Evolutionary conservation across 192 early-diverging fungal species (phyloP).

Genomic region (Gryganskiella cystojenkinii): DNA sequence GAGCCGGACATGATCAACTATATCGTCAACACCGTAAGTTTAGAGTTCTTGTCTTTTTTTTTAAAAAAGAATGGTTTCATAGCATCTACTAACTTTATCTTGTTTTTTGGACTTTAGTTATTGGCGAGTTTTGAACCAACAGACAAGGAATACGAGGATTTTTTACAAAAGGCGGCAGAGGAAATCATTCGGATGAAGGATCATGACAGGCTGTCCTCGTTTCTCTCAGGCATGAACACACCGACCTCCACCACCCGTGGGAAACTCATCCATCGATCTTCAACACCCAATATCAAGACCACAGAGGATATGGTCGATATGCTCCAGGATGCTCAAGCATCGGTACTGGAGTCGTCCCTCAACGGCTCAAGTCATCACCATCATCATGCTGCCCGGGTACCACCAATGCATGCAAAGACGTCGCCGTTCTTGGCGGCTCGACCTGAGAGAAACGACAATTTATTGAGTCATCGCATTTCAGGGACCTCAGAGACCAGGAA

Average conservation of each 20-base stretch:
- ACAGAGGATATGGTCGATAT: slow-evolving; percentile 46
- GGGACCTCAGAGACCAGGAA: neutral
- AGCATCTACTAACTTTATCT: too few species aligned
- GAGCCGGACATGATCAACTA: slow-evolving; percentile 64
- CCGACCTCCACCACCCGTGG: slow-evolving; percentile 4
- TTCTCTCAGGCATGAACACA: slow-evolving; percentile 15
- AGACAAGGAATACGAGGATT: slow-evolving; percentile 38
- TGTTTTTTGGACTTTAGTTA: slow-evolving; percentile 12
- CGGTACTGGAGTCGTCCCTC: slow-evolving; percentile 1
- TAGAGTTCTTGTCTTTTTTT: neutral
- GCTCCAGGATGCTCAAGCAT: slow-evolving; percentile 45
- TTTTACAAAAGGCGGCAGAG: slow-evolving; percentile 45
- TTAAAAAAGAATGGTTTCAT: too few species aligned
- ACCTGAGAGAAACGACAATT: slow-evolving; percentile 29
- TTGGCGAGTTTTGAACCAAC: slow-evolving; percentile 35
- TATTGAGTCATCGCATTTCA: slow-evolving; percentile 9
- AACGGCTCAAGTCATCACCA: neutral
- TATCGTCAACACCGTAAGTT: slow-evolving; percentile 61
- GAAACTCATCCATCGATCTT: slow-evolving; percentile 29
- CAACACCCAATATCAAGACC: slow-evolving; percentile 46
- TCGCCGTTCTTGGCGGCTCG: slow-evolving; percentile 1
- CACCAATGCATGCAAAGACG: neutral
- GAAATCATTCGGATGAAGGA: slow-evolving; percentile 13
- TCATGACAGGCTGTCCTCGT: slow-evolving; percentile 24
- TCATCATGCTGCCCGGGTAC: neutral